Evolutionary conservation across 2,329 filamentous ascomycete species (phyloP).

Genomic region (Fusarium caatingaense): DNA sequence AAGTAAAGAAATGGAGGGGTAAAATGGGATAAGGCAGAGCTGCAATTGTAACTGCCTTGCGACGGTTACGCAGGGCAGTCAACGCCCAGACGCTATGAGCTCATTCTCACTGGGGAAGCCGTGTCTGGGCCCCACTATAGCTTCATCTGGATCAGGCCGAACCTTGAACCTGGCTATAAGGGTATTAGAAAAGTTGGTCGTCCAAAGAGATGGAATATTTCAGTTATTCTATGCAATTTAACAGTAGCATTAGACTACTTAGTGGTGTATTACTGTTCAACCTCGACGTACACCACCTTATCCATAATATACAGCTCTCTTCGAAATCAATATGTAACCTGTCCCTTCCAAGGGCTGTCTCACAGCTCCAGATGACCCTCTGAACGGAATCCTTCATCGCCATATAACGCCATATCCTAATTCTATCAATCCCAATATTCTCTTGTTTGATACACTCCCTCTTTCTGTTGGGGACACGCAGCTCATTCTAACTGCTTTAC

Average conservation of each 20-base stretch:
- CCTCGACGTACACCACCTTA: not conserved
- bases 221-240: not conserved
- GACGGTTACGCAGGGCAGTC: not conserved
- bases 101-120: slow-evolving; percentile 29
- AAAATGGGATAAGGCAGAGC: not conserved
- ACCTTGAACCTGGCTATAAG: not conserved
- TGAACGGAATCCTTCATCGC: slow-evolving; percentile 51
- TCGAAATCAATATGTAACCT: slow-evolving; percentile 15
- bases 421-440: slow-evolving; percentile 20
- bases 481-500: slow-evolving; percentile 35
- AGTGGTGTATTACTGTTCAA: not conserved
- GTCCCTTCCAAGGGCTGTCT: slow-evolving; percentile 23
- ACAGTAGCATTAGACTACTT: too few relatives aligned
- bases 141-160: slow-evolving; percentile 30
- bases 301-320: slow-evolving; percentile 17
- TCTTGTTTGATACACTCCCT: slow-evolving; percentile 32
- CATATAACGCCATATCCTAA: slow-evolving; percentile 51
- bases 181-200: not conserved
- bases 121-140: slow-evolving; percentile 32
- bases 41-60: slow-evolving; percentile 12
- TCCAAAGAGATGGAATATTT: not conserved
- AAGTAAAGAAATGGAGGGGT: slow-evolving; percentile 6
- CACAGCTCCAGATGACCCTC: slow-evolving; percentile 50
- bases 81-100: slow-evolving; percentile 36
- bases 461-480: not conserved